Evolutionary conservation across 257 asterid genomes (phyloP).

Genomic region (Solanum ossicruentum): DNA sequence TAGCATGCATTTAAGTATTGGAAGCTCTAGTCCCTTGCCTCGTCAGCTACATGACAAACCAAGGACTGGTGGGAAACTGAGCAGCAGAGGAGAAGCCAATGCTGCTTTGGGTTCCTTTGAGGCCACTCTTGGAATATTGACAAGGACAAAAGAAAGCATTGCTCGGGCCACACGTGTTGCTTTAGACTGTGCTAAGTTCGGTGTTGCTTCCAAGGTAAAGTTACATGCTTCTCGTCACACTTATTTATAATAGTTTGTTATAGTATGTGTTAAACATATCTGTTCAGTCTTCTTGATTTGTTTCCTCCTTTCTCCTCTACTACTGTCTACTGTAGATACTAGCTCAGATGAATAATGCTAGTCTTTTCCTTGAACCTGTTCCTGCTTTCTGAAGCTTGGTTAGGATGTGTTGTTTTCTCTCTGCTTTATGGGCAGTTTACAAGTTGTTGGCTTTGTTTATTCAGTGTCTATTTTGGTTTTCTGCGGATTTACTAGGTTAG

Average conservation of each 20-base stretch:
- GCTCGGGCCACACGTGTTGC: conserved; percentile 77
- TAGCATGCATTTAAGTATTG: conserved; percentile 26
- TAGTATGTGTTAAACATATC: not conserved
- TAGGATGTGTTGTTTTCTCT: not conserved
- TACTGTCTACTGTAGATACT: not conserved
- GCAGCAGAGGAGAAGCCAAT: conserved; percentile 41
- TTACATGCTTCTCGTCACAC: not conserved
- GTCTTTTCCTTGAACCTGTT: not conserved
- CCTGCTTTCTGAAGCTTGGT: not conserved
- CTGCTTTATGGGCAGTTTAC: not conserved
- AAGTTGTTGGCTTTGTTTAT: not conserved
- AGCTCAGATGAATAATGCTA: not conserved
- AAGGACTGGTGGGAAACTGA: conserved; percentile 38
- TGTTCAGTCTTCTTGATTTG: not conserved
- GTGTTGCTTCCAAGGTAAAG: conserved; percentile 77
- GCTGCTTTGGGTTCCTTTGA: conserved; percentile 56
- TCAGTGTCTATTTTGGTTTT: not conserved
- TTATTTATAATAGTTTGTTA: not conserved
- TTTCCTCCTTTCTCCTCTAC: not conserved
- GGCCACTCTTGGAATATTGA: conserved; percentile 48
- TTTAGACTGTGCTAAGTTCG: conserved; percentile 74
- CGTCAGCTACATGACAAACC: conserved; percentile 37
- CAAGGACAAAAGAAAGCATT: conserved; percentile 82
- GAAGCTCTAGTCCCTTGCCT: conserved; percentile 39
- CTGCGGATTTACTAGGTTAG: not conserved